These are phyloP conservation scores for Telopea speciosissima DNA, from an alignment of 177 flowering plant species.

Conservation along the genomic window DNA sequence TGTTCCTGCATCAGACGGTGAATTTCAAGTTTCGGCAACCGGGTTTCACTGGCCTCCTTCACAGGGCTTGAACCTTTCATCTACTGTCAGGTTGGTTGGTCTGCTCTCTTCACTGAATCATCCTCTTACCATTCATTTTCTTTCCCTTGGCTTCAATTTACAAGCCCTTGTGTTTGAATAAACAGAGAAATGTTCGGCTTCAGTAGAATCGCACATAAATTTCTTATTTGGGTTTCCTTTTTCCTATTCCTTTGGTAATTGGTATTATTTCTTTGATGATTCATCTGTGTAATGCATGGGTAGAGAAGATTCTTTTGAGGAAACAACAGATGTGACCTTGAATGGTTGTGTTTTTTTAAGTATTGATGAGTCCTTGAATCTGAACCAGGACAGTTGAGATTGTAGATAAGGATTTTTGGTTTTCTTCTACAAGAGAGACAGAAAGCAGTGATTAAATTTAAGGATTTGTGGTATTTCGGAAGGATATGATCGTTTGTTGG, in stretches of 20 bases:
- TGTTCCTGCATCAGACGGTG: conserved; percentile 29
- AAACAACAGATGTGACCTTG: background rate
- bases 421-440: too few species aligned
- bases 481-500: too few species aligned
- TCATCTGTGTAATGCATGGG: background rate
- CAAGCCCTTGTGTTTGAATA: background rate
- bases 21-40: conserved; percentile 28
- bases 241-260: background rate
- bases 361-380: background rate
- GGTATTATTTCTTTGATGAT: background rate
- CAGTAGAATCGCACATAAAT: too few species aligned
- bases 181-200: too few species aligned
- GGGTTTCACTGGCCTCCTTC: conserved; percentile 40
- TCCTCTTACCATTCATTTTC: background rate
- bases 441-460: too few species aligned
- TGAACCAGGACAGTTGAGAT: background rate
- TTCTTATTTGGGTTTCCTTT: background rate
- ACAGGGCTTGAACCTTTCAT: conserved; percentile 29
- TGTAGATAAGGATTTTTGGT: too few species aligned
- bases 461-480: too few species aligned
- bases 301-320: background rate
- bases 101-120: background rate
- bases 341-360: background rate
- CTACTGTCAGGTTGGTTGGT: conserved; percentile 31
- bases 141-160: background rate